Evolutionary conservation across 192 early-diverging fungal genomes (phyloP).

Genomic region (Glomus cerebriforme): DNA sequence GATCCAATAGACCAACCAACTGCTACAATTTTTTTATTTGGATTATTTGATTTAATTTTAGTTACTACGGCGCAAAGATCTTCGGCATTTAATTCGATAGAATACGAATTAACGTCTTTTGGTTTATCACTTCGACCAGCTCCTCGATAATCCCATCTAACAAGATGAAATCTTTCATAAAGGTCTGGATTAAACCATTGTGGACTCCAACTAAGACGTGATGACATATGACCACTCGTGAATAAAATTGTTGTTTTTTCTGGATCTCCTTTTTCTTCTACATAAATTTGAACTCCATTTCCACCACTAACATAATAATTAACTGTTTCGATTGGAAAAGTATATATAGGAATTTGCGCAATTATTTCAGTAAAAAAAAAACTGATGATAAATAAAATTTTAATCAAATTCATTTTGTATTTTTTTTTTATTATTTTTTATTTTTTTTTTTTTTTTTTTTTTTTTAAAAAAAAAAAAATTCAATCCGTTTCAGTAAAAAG

Average conservation of each 20-base stretch:
- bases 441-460: no score
- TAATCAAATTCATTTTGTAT: neutral
- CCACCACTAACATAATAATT: neutral
- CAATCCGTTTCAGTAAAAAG: no score
- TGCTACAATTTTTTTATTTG: neutral
- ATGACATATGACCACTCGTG: neutral
- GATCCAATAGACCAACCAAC: neutral
- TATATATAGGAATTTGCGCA: neutral
- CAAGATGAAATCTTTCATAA: neutral
- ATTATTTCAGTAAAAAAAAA: neutral
- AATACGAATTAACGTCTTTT: neutral
- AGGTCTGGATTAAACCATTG: neutral
- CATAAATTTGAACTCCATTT: neutral
- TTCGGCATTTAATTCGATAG: neutral
- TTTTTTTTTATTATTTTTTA: neutral
- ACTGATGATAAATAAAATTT: neutral
- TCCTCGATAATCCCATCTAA: neutral
- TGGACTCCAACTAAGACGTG: neutral
- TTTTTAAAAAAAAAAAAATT: no score
- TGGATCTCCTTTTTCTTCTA: neutral
- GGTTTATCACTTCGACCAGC: neutral
- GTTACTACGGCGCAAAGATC: neutral
- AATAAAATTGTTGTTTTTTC: neutral
- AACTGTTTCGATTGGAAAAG: neutral
- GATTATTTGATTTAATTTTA: neutral